phyloP scores from a whole-genome alignment of 2,329 filamentous ascomycete species.

The Cylindrodendrum hubeiense region DNA sequence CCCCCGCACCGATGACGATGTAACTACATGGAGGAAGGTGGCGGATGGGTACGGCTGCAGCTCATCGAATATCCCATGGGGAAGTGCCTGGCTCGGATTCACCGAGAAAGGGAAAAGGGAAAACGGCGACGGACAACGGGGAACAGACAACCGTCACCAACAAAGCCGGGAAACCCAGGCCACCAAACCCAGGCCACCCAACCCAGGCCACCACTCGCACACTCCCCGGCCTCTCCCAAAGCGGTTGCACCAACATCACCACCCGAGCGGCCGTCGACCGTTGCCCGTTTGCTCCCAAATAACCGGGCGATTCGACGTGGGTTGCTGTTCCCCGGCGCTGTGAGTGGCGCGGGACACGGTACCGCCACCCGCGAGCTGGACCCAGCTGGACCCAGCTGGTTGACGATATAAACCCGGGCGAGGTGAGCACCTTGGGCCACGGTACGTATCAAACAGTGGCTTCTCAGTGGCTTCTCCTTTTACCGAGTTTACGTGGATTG shows the following conservation, averaged over 20 bases:
- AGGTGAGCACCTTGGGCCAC: conserved; percentile 25
- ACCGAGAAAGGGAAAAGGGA: conserved; percentile 1
- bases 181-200: not conserved
- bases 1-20: conserved; percentile 18
- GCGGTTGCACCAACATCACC: not conserved
- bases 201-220: not conserved
- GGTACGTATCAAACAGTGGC: conserved; percentile 7
- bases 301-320: conserved; percentile 4
- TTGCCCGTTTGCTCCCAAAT: conserved; percentile 10
- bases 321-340: not conserved
- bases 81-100: not conserved
- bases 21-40: conserved; percentile 1
- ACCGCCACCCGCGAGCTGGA: conserved; percentile 15
- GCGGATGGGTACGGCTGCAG: conserved; percentile 9
- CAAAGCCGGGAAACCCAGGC: conserved; percentile 10
- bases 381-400: not conserved
- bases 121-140: not conserved
- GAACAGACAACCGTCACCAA: not conserved
- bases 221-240: not conserved
- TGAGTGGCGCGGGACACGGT: conserved; percentile 24
- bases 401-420: conserved; percentile 17
- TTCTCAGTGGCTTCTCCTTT: conserved; percentile 6
- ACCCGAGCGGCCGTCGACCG: conserved; percentile 14
- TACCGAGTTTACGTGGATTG: conserved; percentile 21
- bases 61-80: not conserved